A percentile compares a stretch with the other conserved stretches of the same genome.
These are phyloP conservation scores for Aquilaria yunnanensis DNA, from an alignment of 345 rosid genomes.

Conservation along the genomic window DNA sequence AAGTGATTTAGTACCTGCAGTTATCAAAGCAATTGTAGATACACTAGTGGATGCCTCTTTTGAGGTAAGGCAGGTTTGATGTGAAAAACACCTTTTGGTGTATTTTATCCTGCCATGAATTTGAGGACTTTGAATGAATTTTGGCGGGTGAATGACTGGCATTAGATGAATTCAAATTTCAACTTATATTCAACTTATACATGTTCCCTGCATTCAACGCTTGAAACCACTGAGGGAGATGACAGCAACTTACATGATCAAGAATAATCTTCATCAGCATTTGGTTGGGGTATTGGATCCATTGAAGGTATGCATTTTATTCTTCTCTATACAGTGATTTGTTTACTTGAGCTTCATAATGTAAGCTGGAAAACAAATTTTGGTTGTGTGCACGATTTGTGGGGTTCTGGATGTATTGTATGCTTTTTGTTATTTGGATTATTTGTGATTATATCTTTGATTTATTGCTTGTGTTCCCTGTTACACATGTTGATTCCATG, in stretches of 20 bases:
- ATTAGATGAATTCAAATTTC: no score
- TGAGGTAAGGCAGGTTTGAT: conserved; percentile 50
- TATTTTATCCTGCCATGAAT: not conserved
- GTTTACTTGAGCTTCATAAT: no score
- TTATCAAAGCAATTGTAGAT: conserved; percentile 49
- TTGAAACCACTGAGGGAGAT: conserved; percentile 86
- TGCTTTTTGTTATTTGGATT: not conserved
- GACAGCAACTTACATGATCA: conserved; percentile 88
- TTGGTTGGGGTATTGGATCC: conserved; percentile 76
- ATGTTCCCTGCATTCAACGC: conserved; percentile 31
- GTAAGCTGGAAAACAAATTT: no score
- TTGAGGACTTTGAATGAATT: no score
- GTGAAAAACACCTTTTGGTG: no score
- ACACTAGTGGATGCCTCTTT: conserved; percentile 77
- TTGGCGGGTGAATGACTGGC: no score
- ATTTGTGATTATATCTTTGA: no score
- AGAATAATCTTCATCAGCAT: conserved; percentile 59
- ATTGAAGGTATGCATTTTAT: conserved; percentile 48
- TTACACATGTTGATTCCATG: no score
- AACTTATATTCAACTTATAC: conserved; percentile 8
- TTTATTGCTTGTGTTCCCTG: no score
- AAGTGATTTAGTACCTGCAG: conserved; percentile 46
- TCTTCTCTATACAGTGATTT: not conserved
- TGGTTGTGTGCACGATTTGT: no score
- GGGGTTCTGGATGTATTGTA: no score